Conservation (phyloP, 1,139 yeast genomes). For the Spencermartinsiella ligniputridi region DNA sequence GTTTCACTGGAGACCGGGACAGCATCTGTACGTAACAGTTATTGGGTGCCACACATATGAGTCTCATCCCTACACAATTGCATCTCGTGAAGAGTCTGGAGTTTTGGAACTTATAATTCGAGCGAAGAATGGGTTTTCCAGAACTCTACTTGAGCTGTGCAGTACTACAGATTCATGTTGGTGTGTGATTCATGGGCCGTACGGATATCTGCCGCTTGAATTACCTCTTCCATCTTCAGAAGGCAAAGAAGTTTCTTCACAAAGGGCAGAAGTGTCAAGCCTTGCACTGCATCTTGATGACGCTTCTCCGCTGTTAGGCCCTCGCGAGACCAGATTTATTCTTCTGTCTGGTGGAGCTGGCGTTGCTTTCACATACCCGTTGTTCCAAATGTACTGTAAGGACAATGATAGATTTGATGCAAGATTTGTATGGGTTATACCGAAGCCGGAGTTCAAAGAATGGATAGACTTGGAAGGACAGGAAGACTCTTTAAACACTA, state of each 20-base stretch:
- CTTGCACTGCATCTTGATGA: neutral
- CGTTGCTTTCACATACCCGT: constrained; percentile 29
- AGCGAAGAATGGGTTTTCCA: constrained; percentile 27
- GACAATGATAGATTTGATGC: constrained; percentile 13
- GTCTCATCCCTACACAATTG: constrained; percentile 27
- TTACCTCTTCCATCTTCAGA: constrained; percentile 7
- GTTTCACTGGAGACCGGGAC: constrained; percentile 26
- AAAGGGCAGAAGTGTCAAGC: neutral
- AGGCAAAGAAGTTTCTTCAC: neutral
- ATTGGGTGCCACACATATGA: constrained; percentile 21
- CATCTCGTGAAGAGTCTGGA: constrained; percentile 21
- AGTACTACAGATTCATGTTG: constrained; percentile 10
- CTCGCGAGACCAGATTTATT: constrained; percentile 14
- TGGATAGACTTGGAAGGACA: constrained; percentile 20
- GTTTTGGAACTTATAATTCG: constrained; percentile 25
- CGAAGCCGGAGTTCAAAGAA: constrained; percentile 18
- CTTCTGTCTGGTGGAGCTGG: constrained; percentile 31
- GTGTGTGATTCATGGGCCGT: constrained; percentile 29
- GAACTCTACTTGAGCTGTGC: constrained; percentile 10
- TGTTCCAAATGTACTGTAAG: constrained; percentile 21
- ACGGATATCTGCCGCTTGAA: constrained; percentile 21
- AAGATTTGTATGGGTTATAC: constrained; percentile 27
- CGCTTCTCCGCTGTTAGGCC: neutral
- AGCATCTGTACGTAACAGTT: constrained; percentile 26
- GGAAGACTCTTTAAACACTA: constrained; percentile 6